Base-by-base conservation (phyloP, 1,284 basidiomycete genomes). In the Uromyces viciae-fabae region DNA sequence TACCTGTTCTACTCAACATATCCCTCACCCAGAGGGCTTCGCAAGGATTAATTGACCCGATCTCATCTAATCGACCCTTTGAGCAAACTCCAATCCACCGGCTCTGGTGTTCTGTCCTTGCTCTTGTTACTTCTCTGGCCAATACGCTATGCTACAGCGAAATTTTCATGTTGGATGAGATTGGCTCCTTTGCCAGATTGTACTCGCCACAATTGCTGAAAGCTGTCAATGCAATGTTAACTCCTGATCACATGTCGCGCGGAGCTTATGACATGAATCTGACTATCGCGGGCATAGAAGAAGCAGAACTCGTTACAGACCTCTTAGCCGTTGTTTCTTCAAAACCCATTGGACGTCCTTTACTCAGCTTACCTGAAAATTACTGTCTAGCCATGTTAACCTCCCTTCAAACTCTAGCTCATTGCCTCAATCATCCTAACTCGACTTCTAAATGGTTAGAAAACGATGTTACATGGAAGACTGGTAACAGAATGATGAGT, bases 381-480 rank as follows among this genome's bases (percentile, higher is more conserved):
- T 80, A 69, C 38, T 54, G 68, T 33, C 46, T 31, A 31, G 40
- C 77, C 38, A 43, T 80, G 77, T 40, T 80, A 22, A 72, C 56
- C 28, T 15, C 62, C 25, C 66, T 80, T 56, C 77, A 80, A 52
- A 80, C 66, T 33, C 62, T 73, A 28, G 77, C 68, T n/a, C 77
- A 80, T 80, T 80, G 68, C 38, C 77, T 80, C 15, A 80, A 72
- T 25, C 77, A 80, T 73, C 77, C 77, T 8, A 80, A 71, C 33
- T 80, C 77, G 17, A 80, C 77, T 14, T 60, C 40, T 8, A 80
- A 80, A 72, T 80, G 77, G 77, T 43, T 80, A n/a, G 77, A 71
- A n/a, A 72, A 80, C 62, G 77, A 80, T 72, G 42, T 72, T 17
- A 76, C 58, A 15, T 66, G 75, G 60, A 76, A 66, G 31, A 64